Percentiles rank a stretch among this genome's conserved stretches.
Conservation (phyloP, 192 early-diverging fungal genomes). For the Mortierella antarctica region DNA sequence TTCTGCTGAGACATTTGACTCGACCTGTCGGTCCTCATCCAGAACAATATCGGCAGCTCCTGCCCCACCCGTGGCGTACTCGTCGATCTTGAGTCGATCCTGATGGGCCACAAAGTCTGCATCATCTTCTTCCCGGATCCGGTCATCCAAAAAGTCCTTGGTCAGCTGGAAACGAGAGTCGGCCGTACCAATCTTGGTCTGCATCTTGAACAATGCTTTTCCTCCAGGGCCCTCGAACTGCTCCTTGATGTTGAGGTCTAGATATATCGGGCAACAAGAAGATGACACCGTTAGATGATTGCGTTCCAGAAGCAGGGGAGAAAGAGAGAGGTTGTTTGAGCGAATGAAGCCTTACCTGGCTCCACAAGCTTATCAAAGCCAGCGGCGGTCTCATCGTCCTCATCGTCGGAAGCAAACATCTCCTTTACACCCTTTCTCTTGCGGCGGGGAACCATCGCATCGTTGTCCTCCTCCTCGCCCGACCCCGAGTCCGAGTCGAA, state of each 20-base stretch:
- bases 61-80: conserved; percentile 11
- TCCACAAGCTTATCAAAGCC: conserved; percentile 12
- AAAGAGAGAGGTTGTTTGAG: not conserved
- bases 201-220: conserved; percentile 57
- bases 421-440: conserved; percentile 54
- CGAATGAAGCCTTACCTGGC: conserved; percentile 14
- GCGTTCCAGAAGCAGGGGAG: not conserved
- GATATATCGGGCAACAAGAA: no score
- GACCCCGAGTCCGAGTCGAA: conserved; percentile 50
- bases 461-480: conserved; percentile 16
- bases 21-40: conserved; percentile 56
- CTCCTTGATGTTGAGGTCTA: conserved; percentile 59
- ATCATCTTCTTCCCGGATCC: conserved; percentile 40
- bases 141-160: conserved; percentile 62
- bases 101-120: conserved; percentile 44
- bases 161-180: conserved; percentile 64
- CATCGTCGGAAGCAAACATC: conserved; percentile 66
- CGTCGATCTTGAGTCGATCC: conserved; percentile 20
- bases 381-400: conserved; percentile 32
- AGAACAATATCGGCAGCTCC: conserved; percentile 8
- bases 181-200: conserved; percentile 56
- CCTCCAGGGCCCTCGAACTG: conserved; percentile 64
- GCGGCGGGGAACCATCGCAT: not conserved
- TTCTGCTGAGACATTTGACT: conserved; percentile 52
- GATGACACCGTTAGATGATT: no score